Evolutionary conservation across 164 flowering plant genomes (phyloP), one percentile per base, ranked within the genome.

Genomic region (Dillenia suffruticosa): DNA sequence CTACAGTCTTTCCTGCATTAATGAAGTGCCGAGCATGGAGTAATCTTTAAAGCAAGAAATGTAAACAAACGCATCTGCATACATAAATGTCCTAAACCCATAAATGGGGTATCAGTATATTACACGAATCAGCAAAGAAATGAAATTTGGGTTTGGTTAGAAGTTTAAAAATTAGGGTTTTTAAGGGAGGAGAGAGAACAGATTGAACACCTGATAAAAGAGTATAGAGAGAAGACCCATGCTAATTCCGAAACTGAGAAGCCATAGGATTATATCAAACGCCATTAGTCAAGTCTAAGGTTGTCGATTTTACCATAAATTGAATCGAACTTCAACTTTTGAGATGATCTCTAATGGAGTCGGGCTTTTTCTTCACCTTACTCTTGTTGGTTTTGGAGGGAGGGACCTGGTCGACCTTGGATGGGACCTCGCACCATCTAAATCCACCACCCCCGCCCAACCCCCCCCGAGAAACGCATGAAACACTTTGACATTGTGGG

Each of bases 211-310:
- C 76, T 76, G 76, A 55, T 72, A 72, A 14, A 72, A 46, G 43
- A 68, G 55, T 51, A 62, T 5, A 32, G 67, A 68, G 59, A 75
- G 72, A 14, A 75, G 75, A 10, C 56, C 62, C 14, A 75, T 71
- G 70, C 50, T 32, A 51, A 50, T 26, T 59, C 51, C 44, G 64
- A 75, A 64, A 48, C 70, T 63, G 44, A 71, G 1, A 12, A 75
- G 50, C 78, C 75, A 75, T 22, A 75, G 56, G 52, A 71, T 52
- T 49, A 71, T 53, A 48, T 75, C 78, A 72, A 75, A 71, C 5
- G 67, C 72, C 78, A 71, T 75, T 32, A 5, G 5, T 32, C 40
- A 32, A 32, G 40, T 5, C 40, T 32, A 32, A 32, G 40, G 40
- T 32, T 32, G 40, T 32, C 40, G 40, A 32, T 32, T 4, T 32